Conservation (phyloP, 805 yeast species). For the Lipomyces yamadae region DNA sequence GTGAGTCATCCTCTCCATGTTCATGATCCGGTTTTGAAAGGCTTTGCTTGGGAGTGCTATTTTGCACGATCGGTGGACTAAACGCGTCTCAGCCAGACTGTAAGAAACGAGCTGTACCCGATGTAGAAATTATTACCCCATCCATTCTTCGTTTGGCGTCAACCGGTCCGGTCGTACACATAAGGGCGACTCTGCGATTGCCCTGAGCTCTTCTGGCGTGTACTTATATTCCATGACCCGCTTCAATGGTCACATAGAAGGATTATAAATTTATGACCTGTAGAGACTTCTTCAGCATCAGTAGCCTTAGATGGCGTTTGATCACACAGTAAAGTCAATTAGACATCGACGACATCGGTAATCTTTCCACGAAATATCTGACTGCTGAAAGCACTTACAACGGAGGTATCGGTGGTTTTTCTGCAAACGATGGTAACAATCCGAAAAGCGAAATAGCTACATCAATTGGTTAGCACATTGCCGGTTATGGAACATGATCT, state of each 20-base stretch:
- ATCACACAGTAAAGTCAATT: background rate
- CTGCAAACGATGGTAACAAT: background rate
- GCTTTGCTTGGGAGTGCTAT: background rate
- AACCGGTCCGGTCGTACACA: slow-evolving; percentile 26
- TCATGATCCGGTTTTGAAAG: slow-evolving; percentile 3
- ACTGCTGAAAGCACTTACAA: background rate
- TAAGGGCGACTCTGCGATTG: slow-evolving; percentile 28
- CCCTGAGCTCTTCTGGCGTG: slow-evolving; percentile 23
- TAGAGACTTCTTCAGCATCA: background rate
- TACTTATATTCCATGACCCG: slow-evolving; percentile 18
- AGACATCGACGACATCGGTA: background rate
- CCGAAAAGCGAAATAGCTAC: background rate
- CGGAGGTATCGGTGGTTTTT: background rate
- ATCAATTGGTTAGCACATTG: background rate
- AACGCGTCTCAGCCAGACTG: background rate
- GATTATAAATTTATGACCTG: background rate
- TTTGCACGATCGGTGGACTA: slow-evolving; percentile 2
- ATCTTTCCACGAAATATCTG: background rate
- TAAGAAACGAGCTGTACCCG: background rate
- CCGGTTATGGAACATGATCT: background rate
- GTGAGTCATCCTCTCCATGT: slow-evolving; percentile 2
- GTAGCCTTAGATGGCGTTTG: background rate
- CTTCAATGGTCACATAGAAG: slow-evolving; percentile 2
- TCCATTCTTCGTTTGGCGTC: slow-evolving; percentile 19
- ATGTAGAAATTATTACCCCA: slow-evolving; percentile 12